Base-by-base conservation (phyloP, 2,329 filamentous ascomycete species). In the Tolypocladium amazonense region DNA sequence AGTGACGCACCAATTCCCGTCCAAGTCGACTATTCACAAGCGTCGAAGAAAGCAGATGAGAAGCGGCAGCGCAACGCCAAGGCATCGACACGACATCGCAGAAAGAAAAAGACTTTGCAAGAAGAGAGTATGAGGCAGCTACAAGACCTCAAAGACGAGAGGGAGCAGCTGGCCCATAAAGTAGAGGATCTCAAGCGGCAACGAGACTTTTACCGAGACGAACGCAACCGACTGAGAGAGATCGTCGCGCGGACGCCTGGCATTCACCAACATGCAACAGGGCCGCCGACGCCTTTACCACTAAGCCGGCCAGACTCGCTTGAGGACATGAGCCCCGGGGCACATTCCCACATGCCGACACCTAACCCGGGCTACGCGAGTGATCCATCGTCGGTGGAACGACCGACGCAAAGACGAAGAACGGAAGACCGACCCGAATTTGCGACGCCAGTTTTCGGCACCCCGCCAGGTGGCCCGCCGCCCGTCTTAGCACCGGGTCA, bases 51-150 rank as follows among this genome's bases (percentile, higher is more conserved):
- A 66, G 89, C 90, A 45, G 89, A 94, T 68, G 90, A 95, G 72
- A 96, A 94, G 75, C 81, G 91, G 59, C 87, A 88, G 71, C 84
- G 90, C 57, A 96, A 96, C 68, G 91, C 91, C 47, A 89, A 89
- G 56, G 91, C 91, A 7, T 95, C 90, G 60, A 90, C 90, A 56
- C 82, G 91, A 61, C 94, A 95, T 65, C 83, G 91, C 59, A 85
- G 87, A 68, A 83, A 92, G 61, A 86, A 91, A 69, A 95, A 95
- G 75, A 89, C 92, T 68, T 87, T 88, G 71, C 89, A 93, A 70
- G 84, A 83, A 66, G 88, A 91, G 70, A 88, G 87, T 60, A 83
- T 84, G 20, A 80, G 81, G 59, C 87, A 83, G 56, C 86, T 93
- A 63, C 80, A 88, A 57, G 83, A 86, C 65, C 77, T 93, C 58